A percentile compares a stretch with the other conserved stretches of the same genome.
Conservation (phyloP, 2,329 filamentous ascomycete species). For the Cadophora sp. region DNA sequence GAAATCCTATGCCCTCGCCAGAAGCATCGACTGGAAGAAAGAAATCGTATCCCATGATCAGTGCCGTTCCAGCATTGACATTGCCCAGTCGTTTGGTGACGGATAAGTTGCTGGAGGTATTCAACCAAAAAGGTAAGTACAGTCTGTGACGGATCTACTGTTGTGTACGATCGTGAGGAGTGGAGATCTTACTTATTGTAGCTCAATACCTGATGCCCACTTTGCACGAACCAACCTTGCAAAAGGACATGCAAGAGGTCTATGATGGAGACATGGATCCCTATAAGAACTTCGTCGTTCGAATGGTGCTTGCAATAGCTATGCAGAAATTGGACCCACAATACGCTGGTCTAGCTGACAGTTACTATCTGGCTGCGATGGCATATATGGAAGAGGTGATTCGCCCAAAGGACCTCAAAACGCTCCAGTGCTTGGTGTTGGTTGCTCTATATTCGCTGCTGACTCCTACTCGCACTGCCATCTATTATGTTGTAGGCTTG, state of each 20-base stretch:
- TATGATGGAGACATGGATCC: constrained; percentile 78
- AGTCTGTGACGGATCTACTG: not conserved
- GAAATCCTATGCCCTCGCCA: constrained; percentile 71
- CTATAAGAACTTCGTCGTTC: constrained; percentile 86
- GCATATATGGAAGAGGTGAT: constrained; percentile 83
- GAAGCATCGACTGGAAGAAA: constrained; percentile 60
- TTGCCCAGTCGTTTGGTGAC: constrained; percentile 78
- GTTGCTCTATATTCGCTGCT: constrained; percentile 91
- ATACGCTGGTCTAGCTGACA: constrained; percentile 93
- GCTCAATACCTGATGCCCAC: constrained; percentile 89
- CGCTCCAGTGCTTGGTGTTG: constrained; percentile 86
- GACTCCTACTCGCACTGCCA: constrained; percentile 88
- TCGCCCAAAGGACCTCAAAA: constrained; percentile 86
- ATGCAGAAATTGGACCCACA: constrained; percentile 89
- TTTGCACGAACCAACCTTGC: constrained; percentile 83
- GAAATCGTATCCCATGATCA: constrained; percentile 92
- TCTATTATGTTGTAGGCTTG: constrained; percentile 91
- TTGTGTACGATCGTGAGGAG: not conserved
- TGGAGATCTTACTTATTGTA: constrained; percentile 47
- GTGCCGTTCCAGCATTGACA: constrained; percentile 77
- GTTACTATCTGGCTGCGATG: constrained; percentile 92
- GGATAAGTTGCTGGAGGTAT: constrained; percentile 82
- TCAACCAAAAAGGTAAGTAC: constrained; percentile 77
- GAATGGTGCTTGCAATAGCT: constrained; percentile 93
- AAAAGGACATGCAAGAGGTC: constrained; percentile 78